These are phyloP conservation scores for Talaromyces pinophilus DNA, from an alignment of 2,329 filamentous ascomycete species.

Conservation along the genomic window DNA sequence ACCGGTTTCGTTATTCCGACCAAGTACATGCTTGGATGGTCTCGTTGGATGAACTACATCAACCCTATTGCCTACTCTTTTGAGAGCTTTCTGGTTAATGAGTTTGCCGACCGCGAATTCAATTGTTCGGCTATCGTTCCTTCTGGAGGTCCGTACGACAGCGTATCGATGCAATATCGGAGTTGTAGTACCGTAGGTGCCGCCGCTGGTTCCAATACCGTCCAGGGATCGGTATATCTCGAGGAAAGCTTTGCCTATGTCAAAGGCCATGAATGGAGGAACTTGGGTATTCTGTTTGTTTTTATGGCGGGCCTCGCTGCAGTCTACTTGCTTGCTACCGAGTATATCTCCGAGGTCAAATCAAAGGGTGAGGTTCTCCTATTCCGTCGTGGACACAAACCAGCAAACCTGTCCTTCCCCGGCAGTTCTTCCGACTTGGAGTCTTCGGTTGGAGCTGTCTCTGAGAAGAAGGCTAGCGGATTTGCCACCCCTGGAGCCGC, in stretches of 20 bases:
- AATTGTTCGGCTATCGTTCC: conserved; percentile 46
- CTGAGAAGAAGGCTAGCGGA: conserved; percentile 6
- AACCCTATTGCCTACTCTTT: conserved; percentile 80
- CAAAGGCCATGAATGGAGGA: conserved; percentile 63
- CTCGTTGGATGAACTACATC: conserved; percentile 79
- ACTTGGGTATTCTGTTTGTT: conserved; percentile 68
- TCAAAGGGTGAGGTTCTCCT: conserved; percentile 76
- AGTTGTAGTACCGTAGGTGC: conserved; percentile 65
- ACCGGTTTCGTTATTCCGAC: conserved; percentile 51
- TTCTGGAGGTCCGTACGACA: conserved; percentile 41
- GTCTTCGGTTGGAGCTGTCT: background rate
- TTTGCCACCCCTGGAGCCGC: conserved; percentile 5
- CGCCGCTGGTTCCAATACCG: conserved; percentile 52
- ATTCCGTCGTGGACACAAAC: conserved; percentile 69
- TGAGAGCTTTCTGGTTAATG: conserved; percentile 78
- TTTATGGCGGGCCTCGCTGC: conserved; percentile 64
- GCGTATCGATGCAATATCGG: conserved; percentile 39
- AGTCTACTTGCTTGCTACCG: conserved; percentile 65
- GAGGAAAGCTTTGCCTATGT: conserved; percentile 58
- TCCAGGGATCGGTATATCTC: conserved; percentile 63
- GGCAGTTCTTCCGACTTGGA: conserved; percentile 14
- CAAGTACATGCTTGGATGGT: conserved; percentile 73
- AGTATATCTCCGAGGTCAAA: conserved; percentile 64
- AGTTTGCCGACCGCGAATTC: conserved; percentile 70
- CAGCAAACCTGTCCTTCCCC: conserved; percentile 6